A percentile compares a stretch with the other conserved stretches of the same genome.
These are phyloP conservation scores for Citrullus mucosospermus DNA, from an alignment of 306 rosid species.

Conservation along the genomic window DNA sequence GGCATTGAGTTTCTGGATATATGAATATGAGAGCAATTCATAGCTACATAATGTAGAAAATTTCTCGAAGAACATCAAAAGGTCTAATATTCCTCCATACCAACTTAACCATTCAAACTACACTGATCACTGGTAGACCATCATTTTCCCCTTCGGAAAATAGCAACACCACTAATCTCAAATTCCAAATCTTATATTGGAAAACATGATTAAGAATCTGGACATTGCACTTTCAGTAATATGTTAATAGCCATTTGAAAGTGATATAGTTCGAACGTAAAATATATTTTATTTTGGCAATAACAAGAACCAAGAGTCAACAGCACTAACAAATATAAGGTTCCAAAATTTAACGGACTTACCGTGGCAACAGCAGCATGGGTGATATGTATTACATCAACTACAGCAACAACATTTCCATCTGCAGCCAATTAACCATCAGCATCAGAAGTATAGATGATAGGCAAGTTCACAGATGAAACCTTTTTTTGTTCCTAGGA, in stretches of 20 bases:
- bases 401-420: slow-evolving; percentile 57
- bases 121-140: not conserved
- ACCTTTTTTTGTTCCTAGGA: not conserved
- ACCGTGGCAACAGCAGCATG: slow-evolving; percentile 95
- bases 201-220: not conserved
- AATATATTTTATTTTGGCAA: not conserved
- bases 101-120: not conserved
- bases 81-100: not conserved
- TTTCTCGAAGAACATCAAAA: not conserved
- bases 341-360: slow-evolving; percentile 20
- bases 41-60: not conserved
- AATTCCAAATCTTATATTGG: not conserved
- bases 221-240: not conserved
- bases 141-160: not conserved
- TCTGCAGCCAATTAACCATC: slow-evolving; percentile 34
- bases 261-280: not conserved
- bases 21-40: not conserved
- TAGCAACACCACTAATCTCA: not conserved
- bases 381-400: slow-evolving; percentile 76
- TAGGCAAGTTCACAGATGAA: not conserved
- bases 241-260: not conserved
- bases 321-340: not conserved
- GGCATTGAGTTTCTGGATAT: not conserved
- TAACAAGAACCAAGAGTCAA: not conserved
- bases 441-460: slow-evolving; percentile 20